Evolutionary conservation across 2,329 filamentous ascomycete genomes (phyloP).

Genomic region (Hyphodiscus sp.): DNA sequence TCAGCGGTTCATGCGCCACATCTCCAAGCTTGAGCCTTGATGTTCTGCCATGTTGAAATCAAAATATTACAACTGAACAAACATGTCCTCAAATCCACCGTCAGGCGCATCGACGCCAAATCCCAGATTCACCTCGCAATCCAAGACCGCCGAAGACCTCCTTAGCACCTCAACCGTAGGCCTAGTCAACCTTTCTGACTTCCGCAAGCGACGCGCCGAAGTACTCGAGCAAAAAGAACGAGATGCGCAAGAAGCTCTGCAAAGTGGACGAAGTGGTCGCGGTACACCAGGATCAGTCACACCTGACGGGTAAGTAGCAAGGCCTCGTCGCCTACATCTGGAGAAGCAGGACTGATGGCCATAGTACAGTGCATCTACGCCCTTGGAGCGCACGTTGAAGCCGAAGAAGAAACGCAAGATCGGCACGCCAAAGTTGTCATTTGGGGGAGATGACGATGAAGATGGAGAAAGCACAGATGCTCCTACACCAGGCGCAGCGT

Average conservation of each 20-base stretch:
- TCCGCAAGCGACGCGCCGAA: slow-evolving; percentile 90
- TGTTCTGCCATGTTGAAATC: neutral
- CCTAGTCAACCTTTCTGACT: slow-evolving; percentile 85
- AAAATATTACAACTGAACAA: neutral
- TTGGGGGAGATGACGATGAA: slow-evolving; percentile 49
- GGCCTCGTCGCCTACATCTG: neutral
- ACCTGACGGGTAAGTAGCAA: slow-evolving; percentile 49
- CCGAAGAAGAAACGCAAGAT: slow-evolving; percentile 42
- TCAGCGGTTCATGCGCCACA: neutral
- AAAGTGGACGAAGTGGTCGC: slow-evolving; percentile 24
- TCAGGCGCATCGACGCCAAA: slow-evolving; percentile 27
- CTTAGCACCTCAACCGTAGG: slow-evolving; percentile 52
- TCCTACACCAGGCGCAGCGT: slow-evolving; percentile 32
- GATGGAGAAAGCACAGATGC: slow-evolving; percentile 33
- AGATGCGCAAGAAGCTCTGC: slow-evolving; percentile 61
- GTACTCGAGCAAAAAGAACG: slow-evolving; percentile 87
- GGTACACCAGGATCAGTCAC: slow-evolving; percentile 30
- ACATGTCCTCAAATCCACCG: slow-evolving; percentile 21
- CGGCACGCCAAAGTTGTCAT: slow-evolving; percentile 49
- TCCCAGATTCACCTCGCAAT: slow-evolving; percentile 28
- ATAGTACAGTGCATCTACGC: slow-evolving; percentile 36
- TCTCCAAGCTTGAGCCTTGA: neutral
- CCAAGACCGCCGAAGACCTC: slow-evolving; percentile 30
- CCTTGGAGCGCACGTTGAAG: slow-evolving; percentile 30
- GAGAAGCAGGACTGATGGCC: slow-evolving; percentile 21